Evolutionary conservation across 2,329 filamentous ascomycete species (phyloP).

Genomic region (Trichoderma asperellum): DNA sequence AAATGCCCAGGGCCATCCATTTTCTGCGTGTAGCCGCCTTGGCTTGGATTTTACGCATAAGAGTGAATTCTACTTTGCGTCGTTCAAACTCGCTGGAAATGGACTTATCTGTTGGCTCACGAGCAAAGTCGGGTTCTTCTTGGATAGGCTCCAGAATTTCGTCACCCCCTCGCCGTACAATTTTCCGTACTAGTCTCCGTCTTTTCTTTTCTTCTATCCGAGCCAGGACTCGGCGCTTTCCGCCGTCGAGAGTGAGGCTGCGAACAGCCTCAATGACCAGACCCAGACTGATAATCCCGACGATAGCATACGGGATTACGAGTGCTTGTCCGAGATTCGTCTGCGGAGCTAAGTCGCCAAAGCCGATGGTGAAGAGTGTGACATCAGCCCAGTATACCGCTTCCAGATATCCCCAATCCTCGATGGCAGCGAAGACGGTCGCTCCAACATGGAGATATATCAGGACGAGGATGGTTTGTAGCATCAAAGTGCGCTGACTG

Average conservation of each 20-base stretch:
- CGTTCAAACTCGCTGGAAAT: conserved; percentile 57
- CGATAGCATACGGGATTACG: conserved; percentile 79
- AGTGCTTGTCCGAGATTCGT: conserved; percentile 67
- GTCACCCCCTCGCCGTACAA: conserved; percentile 52
- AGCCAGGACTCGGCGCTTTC: conserved; percentile 54
- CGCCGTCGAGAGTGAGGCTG: conserved; percentile 63
- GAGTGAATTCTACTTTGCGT: conserved; percentile 70
- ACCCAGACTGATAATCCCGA: conserved; percentile 83
- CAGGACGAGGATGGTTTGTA: conserved; percentile 87
- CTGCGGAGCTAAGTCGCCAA: conserved; percentile 57
- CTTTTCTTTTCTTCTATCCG: conserved; percentile 65
- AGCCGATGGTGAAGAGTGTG: conserved; percentile 67
- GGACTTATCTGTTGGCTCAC: conserved; percentile 12
- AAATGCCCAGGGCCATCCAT: conserved; percentile 74
- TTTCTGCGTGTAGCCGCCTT: conserved; percentile 66
- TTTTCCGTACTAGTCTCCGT: conserved; percentile 49
- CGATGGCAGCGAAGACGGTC: conserved; percentile 71
- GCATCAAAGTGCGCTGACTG: conserved; percentile 83
- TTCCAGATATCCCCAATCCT: conserved; percentile 77
- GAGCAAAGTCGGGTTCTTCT: neutral
- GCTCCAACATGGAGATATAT: conserved; percentile 80
- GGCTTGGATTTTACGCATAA: conserved; percentile 81
- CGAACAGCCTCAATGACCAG: conserved; percentile 81
- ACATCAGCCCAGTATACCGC: conserved; percentile 80
- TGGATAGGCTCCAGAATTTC: conserved; percentile 52